A percentile compares a stretch with the other conserved stretches of the same genome.
Evolutionary conservation across 2,329 filamentous ascomycete genomes (phyloP).

Genomic region (Chrysoporthe austroafricana): DNA sequence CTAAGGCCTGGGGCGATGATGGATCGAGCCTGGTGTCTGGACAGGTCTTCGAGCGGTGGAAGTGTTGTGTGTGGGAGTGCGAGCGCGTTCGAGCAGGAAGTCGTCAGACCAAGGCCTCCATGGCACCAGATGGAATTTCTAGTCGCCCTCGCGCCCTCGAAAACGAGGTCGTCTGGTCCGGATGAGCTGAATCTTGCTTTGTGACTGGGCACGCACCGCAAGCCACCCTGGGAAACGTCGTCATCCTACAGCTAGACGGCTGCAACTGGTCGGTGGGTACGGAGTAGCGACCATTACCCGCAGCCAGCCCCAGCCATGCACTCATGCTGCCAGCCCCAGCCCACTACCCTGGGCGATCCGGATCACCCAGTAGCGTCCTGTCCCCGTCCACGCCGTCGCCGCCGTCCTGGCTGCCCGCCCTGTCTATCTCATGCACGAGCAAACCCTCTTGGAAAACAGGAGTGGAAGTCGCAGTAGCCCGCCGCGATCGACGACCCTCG

Average conservation of each 20-base stretch:
- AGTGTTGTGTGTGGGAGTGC: not conserved
- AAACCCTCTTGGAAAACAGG: not conserved
- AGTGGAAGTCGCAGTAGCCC: not conserved
- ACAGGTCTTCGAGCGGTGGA: no score
- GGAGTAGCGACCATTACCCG: not conserved
- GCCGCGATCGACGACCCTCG: no score
- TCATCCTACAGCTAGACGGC: slow-evolving; percentile 22
- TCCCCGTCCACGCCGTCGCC: no score
- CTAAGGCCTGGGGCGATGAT: not conserved
- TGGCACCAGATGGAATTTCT: not conserved
- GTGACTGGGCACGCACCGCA: slow-evolving; percentile 12
- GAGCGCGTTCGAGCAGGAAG: not conserved
- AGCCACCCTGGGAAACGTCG: slow-evolving; percentile 17
- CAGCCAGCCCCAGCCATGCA: slow-evolving; percentile 5
- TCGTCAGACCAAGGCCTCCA: not conserved
- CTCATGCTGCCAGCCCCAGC: slow-evolving; percentile 2
- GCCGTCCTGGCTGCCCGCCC: not conserved
- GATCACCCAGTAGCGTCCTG: not conserved
- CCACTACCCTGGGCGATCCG: not conserved
- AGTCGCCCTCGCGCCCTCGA: no score
- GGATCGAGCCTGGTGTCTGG: no score
- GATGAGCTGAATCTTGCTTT: slow-evolving; percentile 8
- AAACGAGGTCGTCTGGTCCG: not conserved
- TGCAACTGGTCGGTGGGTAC: slow-evolving; percentile 2
- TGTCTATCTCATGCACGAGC: not conserved